These are phyloP conservation scores for Flaveria sonorensis DNA, from an alignment of 129 eudicot genomes.

Conservation along the genomic window DNA sequence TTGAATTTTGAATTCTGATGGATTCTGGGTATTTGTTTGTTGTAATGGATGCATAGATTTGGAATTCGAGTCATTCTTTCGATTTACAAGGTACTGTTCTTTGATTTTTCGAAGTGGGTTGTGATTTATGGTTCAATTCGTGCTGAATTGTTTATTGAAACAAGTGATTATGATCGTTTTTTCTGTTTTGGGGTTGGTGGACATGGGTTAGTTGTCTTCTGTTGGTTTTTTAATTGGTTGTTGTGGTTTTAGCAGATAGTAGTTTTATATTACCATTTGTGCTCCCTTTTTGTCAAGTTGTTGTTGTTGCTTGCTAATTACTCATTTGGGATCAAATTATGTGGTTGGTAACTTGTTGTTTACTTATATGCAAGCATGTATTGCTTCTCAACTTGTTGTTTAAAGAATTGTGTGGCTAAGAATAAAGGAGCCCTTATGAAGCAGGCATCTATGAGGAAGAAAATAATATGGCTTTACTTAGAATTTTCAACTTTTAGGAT, in stretches of 20 bases:
- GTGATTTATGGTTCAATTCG: conserved; percentile 10
- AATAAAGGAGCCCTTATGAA: conserved; percentile 35
- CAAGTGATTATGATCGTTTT: neutral
- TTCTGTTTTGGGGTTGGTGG: conserved; percentile 28
- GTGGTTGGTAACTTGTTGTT: no score
- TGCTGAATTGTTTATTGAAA: conserved; percentile 20
- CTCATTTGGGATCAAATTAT: conserved; percentile 21
- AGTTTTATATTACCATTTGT: conserved; percentile 11
- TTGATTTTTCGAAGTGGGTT: neutral
- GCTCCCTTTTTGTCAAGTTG: conserved; percentile 20
- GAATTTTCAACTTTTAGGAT: no score
- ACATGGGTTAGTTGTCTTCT: conserved; percentile 12
- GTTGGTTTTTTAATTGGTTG: neutral
- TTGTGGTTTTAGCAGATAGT: no score
- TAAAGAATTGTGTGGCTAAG: conserved; percentile 35
- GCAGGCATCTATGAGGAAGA: conserved; percentile 14
- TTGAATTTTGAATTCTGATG: conserved; percentile 17
- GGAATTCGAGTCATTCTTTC: conserved; percentile 23
- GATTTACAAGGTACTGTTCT: conserved; percentile 3
- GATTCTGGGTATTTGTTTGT: neutral
- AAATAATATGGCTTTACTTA: no score
- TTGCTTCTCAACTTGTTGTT: neutral
- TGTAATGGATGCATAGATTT: neutral
- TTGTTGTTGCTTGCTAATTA: conserved; percentile 37
- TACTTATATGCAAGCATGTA: no score